phyloP scores from a whole-genome alignment of 345 rosid species.

The Euphorbia tirucalli region DNA sequence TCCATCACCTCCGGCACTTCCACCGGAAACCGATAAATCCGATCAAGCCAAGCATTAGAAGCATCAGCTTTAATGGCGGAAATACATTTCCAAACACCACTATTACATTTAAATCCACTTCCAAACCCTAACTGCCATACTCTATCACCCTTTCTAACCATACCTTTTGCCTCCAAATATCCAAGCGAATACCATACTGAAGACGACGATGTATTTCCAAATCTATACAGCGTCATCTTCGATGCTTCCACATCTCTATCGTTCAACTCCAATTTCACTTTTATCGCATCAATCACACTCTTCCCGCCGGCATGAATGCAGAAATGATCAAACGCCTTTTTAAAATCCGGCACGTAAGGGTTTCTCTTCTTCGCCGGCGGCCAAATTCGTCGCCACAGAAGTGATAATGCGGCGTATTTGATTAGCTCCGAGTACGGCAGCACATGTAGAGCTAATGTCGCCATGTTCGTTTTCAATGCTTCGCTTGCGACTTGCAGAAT shows the following conservation, averaged over 20 bases:
- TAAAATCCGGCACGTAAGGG: slow-evolving; percentile 83
- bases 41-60: slow-evolving; percentile 9
- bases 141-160: slow-evolving; percentile 63
- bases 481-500: slow-evolving; percentile 15
- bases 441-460: neutral
- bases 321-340: slow-evolving; percentile 83
- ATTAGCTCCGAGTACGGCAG: slow-evolving; percentile 16
- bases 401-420: neutral
- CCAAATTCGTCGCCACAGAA: neutral
- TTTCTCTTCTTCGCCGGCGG: neutral
- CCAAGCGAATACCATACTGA: slow-evolving; percentile 78
- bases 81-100: slow-evolving; percentile 86
- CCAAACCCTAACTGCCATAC: slow-evolving; percentile 92
- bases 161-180: slow-evolving; percentile 76
- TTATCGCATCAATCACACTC: slow-evolving; percentile 79
- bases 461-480: slow-evolving; percentile 17
- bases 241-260: slow-evolving; percentile 79
- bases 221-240: slow-evolving; percentile 75
- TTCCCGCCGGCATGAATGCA: slow-evolving; percentile 94
- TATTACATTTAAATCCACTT: slow-evolving; percentile 90
- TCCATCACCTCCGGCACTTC: slow-evolving; percentile 12
- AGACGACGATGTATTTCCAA: slow-evolving; percentile 89
- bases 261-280: slow-evolving; percentile 67
- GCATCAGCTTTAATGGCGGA: slow-evolving; percentile 7
- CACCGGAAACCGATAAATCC: slow-evolving; percentile 17